These are phyloP conservation scores for Diaporthe sp. DNA, from an alignment of 2,329 filamentous ascomycete genomes.

Conservation along the genomic window DNA sequence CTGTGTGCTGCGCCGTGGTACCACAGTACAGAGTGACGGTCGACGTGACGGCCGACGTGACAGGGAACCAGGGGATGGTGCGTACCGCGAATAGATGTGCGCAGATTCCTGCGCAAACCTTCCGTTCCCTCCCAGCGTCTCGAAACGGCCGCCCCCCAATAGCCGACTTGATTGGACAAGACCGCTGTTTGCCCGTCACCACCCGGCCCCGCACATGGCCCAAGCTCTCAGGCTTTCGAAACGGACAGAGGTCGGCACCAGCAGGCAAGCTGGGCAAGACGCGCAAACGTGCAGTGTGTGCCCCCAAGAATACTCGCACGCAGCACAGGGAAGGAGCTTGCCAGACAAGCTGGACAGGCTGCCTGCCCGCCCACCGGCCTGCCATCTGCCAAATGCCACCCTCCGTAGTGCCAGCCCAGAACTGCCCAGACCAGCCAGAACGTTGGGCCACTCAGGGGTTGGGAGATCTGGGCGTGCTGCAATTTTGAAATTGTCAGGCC, in stretches of 20 bases:
- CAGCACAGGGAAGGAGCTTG: slow-evolving; percentile 24
- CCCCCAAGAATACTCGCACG: background rate
- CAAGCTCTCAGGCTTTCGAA: slow-evolving; percentile 9
- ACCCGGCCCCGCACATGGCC: slow-evolving; percentile 9
- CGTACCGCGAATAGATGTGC: background rate
- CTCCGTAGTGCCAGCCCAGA: background rate
- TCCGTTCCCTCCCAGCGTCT: background rate
- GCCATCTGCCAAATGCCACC: background rate
- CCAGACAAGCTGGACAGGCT: background rate
- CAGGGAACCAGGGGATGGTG: background rate
- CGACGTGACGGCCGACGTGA: background rate
- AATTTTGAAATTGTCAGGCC: slow-evolving; percentile 3
- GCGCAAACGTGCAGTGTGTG: background rate
- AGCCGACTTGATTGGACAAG: background rate
- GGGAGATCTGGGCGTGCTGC: slow-evolving; percentile 9
- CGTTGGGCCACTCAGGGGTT: background rate
- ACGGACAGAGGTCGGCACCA: background rate
- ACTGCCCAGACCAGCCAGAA: background rate
- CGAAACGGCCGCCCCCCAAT: background rate
- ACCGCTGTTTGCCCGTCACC: background rate
- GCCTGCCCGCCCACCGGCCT: background rate
- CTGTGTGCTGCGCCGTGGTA: background rate
- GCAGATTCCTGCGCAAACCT: background rate
- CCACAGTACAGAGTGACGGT: background rate
- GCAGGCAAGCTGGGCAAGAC: too few relatives aligned